Evolutionary conservation across 768 basidiomycete genomes (phyloP).

Genomic region (Bullera alba): DNA sequence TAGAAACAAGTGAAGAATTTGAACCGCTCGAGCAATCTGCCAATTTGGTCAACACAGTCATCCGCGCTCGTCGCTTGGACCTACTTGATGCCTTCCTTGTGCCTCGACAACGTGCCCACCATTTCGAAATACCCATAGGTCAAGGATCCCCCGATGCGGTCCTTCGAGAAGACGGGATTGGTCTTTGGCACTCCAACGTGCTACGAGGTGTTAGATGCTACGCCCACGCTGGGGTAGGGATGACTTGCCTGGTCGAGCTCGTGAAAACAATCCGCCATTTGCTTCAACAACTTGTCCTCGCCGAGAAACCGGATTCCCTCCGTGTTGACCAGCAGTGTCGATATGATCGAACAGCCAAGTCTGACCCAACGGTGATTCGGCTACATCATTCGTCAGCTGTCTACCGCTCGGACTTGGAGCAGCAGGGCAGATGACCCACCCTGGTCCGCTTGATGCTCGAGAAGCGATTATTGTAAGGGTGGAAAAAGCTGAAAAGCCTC

Average conservation of each 20-base stretch:
- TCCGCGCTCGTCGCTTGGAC: conserved; percentile 31
- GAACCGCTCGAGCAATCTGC: conserved; percentile 78
- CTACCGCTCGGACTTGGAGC: not conserved
- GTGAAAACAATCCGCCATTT: conserved; percentile 77
- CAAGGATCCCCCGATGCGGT: conserved; percentile 70
- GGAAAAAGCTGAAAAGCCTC: conserved; percentile 86
- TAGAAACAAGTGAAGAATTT: conserved; percentile 94
- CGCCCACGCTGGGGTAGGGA: not conserved
- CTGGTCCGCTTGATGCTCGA: conserved; percentile 68
- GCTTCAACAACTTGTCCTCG: conserved; percentile 78
- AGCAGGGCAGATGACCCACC: conserved; percentile 45
- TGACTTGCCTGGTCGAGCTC: conserved; percentile 80
- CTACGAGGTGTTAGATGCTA: not conserved
- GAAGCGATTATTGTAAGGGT: conserved; percentile 78
- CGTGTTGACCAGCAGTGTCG: conserved; percentile 69
- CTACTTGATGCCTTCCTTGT: conserved; percentile 81
- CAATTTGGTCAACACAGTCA: not conserved
- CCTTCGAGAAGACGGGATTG: conserved; percentile 61
- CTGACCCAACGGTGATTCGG: conserved; percentile 75
- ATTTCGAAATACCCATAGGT: conserved; percentile 93
- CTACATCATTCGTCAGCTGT: conserved; percentile 48
- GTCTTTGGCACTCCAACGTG: conserved; percentile 23
- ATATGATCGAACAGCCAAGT: conserved; percentile 72
- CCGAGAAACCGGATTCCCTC: conserved; percentile 78
- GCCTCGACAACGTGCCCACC: conserved; percentile 82